Evolutionary conservation across 805 yeast species (phyloP), one percentile per base, ranked within the genome.

Genomic region (Clavispora phyllophila): DNA sequence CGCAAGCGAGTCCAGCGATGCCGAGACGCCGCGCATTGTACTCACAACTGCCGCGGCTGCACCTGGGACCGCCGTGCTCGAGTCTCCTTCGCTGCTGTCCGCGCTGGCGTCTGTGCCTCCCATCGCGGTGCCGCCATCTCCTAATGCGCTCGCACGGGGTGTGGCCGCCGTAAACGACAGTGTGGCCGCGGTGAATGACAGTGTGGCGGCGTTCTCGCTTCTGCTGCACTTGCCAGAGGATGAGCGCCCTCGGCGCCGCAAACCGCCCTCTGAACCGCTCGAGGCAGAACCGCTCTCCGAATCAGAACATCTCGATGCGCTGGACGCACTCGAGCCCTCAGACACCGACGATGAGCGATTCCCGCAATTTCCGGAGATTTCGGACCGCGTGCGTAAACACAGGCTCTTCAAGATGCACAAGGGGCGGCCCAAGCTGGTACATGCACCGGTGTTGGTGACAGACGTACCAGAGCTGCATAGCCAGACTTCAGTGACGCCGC

Each of bases 281-380:
- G 18, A 14, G 13, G 10, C n/a, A 7, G 18, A 17, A n/a, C 12
- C 22, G 18, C 34, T 3, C 25, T 35, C 10, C 27, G 34, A 22
- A n/a, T 23, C 20, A 33, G 41, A 29, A 18, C 42, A 12, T 19
- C 31, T 15, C 47, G 44, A 12, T 34, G 39, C 26, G 48, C 42
- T 14, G 51, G 20, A 42, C 44, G 26, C 40, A 40, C 25, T 29
- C 28, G 33, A 17, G 20, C 20, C 31, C 9, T 27, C 23, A 17
- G 37, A 34, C 20, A 41, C 50, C 15, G 47, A 36, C 28, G 49
- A 37, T 25, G 43, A 25, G 34, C 46, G 22, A 45, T 54, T 68
- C 14, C 72, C 72, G 1, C 63, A 60, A 43, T 68, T 62, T 41
- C 72, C 73, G 2, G 62, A 55, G 13, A 43, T 63, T 4, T 44